Base-by-base conservation (phyloP, 768 basidiomycete species). In the Auricularia heimuer region DNA sequence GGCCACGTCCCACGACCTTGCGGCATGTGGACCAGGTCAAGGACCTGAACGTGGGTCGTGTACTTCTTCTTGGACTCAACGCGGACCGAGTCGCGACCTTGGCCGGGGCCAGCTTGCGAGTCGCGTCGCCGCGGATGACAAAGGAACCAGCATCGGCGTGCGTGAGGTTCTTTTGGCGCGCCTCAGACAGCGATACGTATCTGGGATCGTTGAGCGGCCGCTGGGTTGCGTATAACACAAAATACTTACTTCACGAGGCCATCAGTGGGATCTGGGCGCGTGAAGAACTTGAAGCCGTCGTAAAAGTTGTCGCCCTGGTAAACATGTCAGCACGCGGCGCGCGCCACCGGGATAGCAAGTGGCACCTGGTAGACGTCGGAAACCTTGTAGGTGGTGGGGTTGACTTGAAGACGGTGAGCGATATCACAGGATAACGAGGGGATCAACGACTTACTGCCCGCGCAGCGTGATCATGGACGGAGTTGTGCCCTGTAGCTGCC, bases 1-100 rank as follows among this genome's bases (percentile, higher is more conserved):
- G 85, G 83, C 83, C 83, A 84, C 21, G 77, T 78, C 29, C 69
- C 69, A 63, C 62, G 63, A 61, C 56, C 85, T 67, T 83, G 75
- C 12, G 85, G 85, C 83, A 86, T 86, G 70, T 86, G 84, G 24
- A 76, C 71, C 61, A 85, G 67, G 69, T 85, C 80, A 66, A 83
- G n/a, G 51, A 75, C 79, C 65, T 72, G 83, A 82, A 86, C 77
- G 39, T 80, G 79, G 29, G 78, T 83, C 10, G 75, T 77, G 67
- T 81, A 87, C 45, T 76, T 72, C 64, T 83, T 82, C 67, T 82
- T 82, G 14, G 82, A 83, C 65, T 73, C 73, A 56, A 88, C 70
- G 51, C 86, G 78, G 65, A 87, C 82, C 36, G 83, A 85, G 70
- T 85, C 80, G 42, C 87, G 76, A 3, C 86, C 85, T 33, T 82